Conservation (phyloP, 2,329 filamentous ascomycete genomes). For the Ascochyta fabae region DNA sequence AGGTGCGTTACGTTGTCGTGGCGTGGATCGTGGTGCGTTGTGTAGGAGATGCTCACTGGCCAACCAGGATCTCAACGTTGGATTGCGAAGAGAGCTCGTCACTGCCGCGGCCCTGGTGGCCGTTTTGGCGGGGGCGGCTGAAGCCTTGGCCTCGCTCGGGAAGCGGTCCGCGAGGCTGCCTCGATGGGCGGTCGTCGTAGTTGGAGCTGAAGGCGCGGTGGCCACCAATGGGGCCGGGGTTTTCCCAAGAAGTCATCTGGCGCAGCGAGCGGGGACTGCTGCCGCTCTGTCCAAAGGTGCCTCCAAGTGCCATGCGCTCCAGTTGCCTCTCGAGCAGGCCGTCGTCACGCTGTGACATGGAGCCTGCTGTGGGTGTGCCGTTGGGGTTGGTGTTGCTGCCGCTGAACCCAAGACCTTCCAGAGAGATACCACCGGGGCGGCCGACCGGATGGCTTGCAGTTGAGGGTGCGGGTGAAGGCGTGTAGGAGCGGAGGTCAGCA, state of each 20-base stretch:
- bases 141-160: conserved; percentile 66
- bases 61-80: conserved; percentile 68
- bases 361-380: conserved; percentile 65
- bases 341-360: conserved; percentile 61
- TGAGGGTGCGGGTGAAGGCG: conserved; percentile 88
- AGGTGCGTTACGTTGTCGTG: conserved; percentile 20
- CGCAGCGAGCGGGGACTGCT: conserved; percentile 65
- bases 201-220: conserved; percentile 68
- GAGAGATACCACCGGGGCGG: conserved; percentile 63
- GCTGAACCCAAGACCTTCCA: conserved; percentile 54
- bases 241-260: conserved; percentile 67
- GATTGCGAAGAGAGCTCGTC: conserved; percentile 68
- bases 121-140: conserved; percentile 63
- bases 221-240: conserved; percentile 67
- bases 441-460: conserved; percentile 84
- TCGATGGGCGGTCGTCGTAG: conserved; percentile 65
- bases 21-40: conserved; percentile 16
- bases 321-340: conserved; percentile 68
- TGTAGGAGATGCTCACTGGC: conserved; percentile 53
- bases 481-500: conserved; percentile 92
- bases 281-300: conserved; percentile 53
- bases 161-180: conserved; percentile 67
- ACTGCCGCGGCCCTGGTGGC: conserved; percentile 66
- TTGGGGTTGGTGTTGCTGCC: conserved; percentile 70
- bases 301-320: conserved; percentile 62